Evolutionary conservation across 129 eudicot genomes (phyloP).

Genomic region (Helianthus tuberosus): DNA sequence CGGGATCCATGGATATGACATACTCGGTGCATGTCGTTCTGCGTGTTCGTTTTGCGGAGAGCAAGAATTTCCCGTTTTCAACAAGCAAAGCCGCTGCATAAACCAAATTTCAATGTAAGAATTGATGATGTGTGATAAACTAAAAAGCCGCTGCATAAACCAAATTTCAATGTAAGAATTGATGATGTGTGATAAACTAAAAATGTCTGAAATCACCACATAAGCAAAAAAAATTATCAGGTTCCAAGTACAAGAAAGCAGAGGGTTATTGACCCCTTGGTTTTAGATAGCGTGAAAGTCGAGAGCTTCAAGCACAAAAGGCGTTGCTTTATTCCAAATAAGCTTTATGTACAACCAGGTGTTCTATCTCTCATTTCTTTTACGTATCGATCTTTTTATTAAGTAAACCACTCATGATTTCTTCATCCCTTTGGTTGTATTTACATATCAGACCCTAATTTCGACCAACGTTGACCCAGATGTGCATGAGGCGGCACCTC

Average conservation of each 20-base stretch:
- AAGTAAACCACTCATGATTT: too few species aligned
- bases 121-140: background rate
- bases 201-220: background rate
- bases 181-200: background rate
- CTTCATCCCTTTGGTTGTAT: too few species aligned
- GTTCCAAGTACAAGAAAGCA: background rate
- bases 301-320: too few species aligned
- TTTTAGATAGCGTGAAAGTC: too few species aligned
- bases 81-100: conserved; percentile 54
- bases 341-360: too few species aligned
- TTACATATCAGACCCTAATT: too few species aligned
- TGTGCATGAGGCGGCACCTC: too few species aligned
- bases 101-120: conserved; percentile 15
- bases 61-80: conserved; percentile 55
- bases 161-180: conserved; percentile 9
- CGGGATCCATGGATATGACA: conserved; percentile 80
- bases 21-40: conserved; percentile 88
- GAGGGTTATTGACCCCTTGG: background rate
- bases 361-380: too few species aligned
- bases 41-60: conserved; percentile 59
- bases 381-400: too few species aligned
- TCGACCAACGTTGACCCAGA: too few species aligned
- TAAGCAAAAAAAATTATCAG: background rate
- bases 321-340: too few species aligned
- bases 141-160: conserved; percentile 46